These are phyloP conservation scores for Aristolochia contorta DNA, from an alignment of 164 flowering plant species.

Conservation along the genomic window DNA sequence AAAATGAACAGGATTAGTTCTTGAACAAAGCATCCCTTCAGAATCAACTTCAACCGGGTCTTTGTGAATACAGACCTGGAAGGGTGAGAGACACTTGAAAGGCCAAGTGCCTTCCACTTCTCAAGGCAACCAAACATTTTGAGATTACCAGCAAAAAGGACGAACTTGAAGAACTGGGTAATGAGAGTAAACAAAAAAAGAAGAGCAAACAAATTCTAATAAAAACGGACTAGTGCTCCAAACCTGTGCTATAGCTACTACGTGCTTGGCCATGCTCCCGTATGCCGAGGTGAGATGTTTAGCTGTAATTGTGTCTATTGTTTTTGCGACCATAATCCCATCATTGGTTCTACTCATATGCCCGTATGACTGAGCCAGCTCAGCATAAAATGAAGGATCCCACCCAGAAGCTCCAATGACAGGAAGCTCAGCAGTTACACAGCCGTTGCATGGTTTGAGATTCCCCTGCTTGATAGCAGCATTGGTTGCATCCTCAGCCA, in stretches of 20 bases:
- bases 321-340: constrained; percentile 88
- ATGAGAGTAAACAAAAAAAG: no score
- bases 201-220: constrained; percentile 13
- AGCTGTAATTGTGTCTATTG: constrained; percentile 90
- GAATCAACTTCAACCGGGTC: no score
- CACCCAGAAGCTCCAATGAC: constrained; percentile 83
- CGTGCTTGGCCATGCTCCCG: constrained; percentile 72
- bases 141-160: not conserved
- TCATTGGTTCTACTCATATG: constrained; percentile 67
- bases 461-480: constrained; percentile 82
- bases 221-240: constrained; percentile 19
- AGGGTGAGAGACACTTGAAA: no score
- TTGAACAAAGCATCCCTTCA: no score
- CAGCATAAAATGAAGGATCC: constrained; percentile 80
- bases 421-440: constrained; percentile 48
- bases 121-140: not conserved
- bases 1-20: no score
- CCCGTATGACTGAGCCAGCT: constrained; percentile 77
- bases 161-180: no score
- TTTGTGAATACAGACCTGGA: no score
- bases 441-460: constrained; percentile 53
- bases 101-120: no score
- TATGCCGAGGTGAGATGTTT: constrained; percentile 92
- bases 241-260: constrained; percentile 93
- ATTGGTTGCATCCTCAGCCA: constrained; percentile 98